Percentiles rank a stretch among this genome's conserved stretches.
phyloP scores from a whole-genome alignment of 176 grass and related monocot species.

The Musa itinerans region DNA sequence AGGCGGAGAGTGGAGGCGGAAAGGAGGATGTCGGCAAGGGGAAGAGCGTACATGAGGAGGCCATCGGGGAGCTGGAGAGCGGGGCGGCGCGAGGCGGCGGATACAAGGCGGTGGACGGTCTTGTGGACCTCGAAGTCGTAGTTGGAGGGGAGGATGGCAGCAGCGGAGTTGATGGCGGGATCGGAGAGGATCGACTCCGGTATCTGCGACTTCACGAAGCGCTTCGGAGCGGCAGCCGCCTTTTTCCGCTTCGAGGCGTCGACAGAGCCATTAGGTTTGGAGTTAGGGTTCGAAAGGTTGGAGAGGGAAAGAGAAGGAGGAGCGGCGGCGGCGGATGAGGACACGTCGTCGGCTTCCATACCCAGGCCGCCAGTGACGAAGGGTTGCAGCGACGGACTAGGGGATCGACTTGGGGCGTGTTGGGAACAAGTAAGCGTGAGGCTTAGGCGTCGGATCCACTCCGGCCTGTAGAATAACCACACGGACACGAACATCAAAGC shows the following conservation, averaged over 20 bases:
- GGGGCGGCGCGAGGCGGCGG: constrained; percentile 42
- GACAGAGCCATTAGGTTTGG: neutral
- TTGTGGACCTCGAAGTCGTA: constrained; percentile 92
- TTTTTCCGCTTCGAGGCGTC: neutral
- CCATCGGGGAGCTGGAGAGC: constrained; percentile 85
- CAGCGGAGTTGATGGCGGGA: constrained; percentile 53
- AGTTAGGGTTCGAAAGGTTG: neutral
- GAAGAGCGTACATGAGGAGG: constrained; percentile 87
- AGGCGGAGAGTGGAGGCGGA: neutral
- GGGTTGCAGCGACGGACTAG: neutral
- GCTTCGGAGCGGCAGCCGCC: constrained; percentile 40
- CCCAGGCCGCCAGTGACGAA: neutral
- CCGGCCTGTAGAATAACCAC: too few species aligned
- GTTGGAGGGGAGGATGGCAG: constrained; percentile 51
- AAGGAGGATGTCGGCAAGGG: constrained; percentile 64
- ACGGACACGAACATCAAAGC: too few species aligned
- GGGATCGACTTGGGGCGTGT: too few species aligned
- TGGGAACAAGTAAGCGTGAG: too few species aligned
- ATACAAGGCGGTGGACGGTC: constrained; percentile 71
- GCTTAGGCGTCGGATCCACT: too few species aligned
- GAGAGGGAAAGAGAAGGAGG: constrained; percentile 24
- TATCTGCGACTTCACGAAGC: constrained; percentile 75
- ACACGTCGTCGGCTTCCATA: constrained; percentile 44
- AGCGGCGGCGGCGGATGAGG: constrained; percentile 17
- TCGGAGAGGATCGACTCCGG: constrained; percentile 64